Percentiles rank a stretch among this genome's conserved stretches.
Evolutionary conservation across 371 early-diverging fungal species (phyloP).

Genomic region (Mortierella sp.): DNA sequence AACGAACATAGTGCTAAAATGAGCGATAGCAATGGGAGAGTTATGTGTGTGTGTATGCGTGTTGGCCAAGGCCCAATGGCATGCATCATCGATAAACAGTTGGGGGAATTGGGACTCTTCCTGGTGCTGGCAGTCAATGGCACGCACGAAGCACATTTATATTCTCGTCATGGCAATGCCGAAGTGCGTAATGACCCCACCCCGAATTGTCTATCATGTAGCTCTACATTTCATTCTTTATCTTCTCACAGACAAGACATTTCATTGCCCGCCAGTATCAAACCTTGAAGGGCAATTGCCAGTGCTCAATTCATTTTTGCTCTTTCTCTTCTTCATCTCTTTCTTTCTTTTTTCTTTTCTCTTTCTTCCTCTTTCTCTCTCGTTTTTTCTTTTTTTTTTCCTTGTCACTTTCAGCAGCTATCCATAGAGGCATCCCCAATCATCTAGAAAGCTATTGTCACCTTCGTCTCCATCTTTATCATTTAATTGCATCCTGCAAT

Average conservation of each 20-base stretch:
- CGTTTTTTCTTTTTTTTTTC: background rate
- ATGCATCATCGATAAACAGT: slow-evolving; percentile 8
- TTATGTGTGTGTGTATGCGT: background rate
- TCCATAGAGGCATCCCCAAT: background rate
- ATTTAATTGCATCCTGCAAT: background rate
- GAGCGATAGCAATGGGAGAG: background rate
- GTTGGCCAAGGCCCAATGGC: background rate
- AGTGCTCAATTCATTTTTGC: background rate
- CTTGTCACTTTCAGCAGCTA: background rate
- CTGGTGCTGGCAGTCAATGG: too few species aligned
- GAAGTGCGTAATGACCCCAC: too few species aligned
- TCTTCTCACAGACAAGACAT: background rate
- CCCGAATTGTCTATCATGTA: too few species aligned
- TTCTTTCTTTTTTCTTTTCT: background rate
- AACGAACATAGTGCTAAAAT: background rate
- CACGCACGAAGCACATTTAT: slow-evolving; percentile 8
- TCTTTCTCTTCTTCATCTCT: background rate
- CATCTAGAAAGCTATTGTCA: background rate
- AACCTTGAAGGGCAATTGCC: background rate
- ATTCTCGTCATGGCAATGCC: background rate
- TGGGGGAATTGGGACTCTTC: background rate
- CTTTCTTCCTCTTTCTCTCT: background rate
- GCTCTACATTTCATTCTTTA: too few species aligned
- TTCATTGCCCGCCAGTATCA: background rate
- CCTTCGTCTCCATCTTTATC: background rate